phyloP scores from a whole-genome alignment of 352 stramenopile genomes.

The Phytophthora parvispora region DNA sequence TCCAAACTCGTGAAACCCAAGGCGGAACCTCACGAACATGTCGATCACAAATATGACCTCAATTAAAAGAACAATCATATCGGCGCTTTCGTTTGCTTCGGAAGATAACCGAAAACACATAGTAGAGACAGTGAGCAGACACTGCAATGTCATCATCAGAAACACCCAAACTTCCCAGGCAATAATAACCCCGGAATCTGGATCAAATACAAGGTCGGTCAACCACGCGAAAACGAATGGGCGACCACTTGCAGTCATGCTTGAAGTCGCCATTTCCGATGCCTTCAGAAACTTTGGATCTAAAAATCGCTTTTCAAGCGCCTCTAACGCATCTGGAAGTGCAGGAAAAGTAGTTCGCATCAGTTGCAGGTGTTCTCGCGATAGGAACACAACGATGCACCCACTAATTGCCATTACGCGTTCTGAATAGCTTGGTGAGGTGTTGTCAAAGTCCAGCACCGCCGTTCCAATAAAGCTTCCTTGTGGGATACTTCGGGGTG shows the following conservation, averaged over 20 bases:
- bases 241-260: not conserved
- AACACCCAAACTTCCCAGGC: conserved; percentile 74
- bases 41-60: conserved; percentile 65
- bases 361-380: conserved; percentile 51
- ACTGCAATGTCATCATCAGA: conserved; percentile 60
- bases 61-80: conserved; percentile 47
- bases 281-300: conserved; percentile 65
- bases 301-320: conserved; percentile 60
- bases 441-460: conserved; percentile 45
- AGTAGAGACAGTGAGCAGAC: conserved; percentile 49
- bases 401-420: conserved; percentile 61
- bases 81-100: conserved; percentile 3
- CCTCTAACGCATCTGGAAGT: conserved; percentile 40
- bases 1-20: conserved; percentile 75
- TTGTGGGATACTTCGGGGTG: conserved; percentile 49
- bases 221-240: conserved; percentile 10
- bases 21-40: conserved; percentile 57
- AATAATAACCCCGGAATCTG: conserved; percentile 59
- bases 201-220: conserved; percentile 52
- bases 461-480: conserved; percentile 69
- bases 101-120: conserved; percentile 51
- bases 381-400: conserved; percentile 66
- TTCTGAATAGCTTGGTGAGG: conserved; percentile 53
- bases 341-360: conserved; percentile 45
- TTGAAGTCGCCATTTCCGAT: conserved; percentile 31